phyloP scores from a whole-genome alignment of 495 filamentous ascomycete genomes.

The Penicillium roqueforti region DNA sequence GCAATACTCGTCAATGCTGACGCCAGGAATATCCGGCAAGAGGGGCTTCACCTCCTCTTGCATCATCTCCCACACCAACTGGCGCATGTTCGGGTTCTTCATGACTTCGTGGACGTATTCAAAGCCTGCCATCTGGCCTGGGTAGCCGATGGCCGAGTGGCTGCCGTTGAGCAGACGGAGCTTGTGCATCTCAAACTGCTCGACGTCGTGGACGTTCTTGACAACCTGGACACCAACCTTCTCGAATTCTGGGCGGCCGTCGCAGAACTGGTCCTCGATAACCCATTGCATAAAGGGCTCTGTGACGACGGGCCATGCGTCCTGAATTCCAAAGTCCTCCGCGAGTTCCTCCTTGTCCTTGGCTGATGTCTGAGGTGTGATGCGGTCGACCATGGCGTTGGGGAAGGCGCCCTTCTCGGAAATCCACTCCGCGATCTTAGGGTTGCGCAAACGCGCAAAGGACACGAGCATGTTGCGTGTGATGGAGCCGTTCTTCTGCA shows the following conservation, averaged over 20 bases:
- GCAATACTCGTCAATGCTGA: slow-evolving; percentile 45
- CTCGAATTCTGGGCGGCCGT: slow-evolving; percentile 45
- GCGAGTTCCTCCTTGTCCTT: slow-evolving; percentile 38
- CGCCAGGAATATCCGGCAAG: slow-evolving; percentile 41
- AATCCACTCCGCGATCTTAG: slow-evolving; percentile 44
- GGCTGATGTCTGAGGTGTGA: slow-evolving; percentile 43
- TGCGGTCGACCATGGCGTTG: slow-evolving; percentile 50
- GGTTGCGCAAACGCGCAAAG: slow-evolving; percentile 40
- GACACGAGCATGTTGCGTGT: slow-evolving; percentile 47
- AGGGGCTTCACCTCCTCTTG: slow-evolving; percentile 48
- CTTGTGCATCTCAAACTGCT: slow-evolving; percentile 49
- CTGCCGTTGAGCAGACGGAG: slow-evolving; percentile 46
- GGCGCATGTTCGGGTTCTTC: slow-evolving; percentile 35
- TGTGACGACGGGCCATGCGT: slow-evolving; percentile 46
- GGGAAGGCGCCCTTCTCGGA: slow-evolving; percentile 39
- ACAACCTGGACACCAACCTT: slow-evolving; percentile 46
- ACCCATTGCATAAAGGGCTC: slow-evolving; percentile 52
- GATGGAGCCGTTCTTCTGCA: slow-evolving; percentile 50
- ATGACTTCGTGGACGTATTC: slow-evolving; percentile 48
- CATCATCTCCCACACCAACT: slow-evolving; percentile 47
- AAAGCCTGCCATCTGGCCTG: slow-evolving; percentile 44
- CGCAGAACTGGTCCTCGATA: slow-evolving; percentile 45
- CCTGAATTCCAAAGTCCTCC: slow-evolving; percentile 37
- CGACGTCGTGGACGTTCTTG: slow-evolving; percentile 42
- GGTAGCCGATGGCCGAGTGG: slow-evolving; percentile 45